Conservation (phyloP, 495 filamentous ascomycete species). For the Hypoxylon lenormandii region DNA sequence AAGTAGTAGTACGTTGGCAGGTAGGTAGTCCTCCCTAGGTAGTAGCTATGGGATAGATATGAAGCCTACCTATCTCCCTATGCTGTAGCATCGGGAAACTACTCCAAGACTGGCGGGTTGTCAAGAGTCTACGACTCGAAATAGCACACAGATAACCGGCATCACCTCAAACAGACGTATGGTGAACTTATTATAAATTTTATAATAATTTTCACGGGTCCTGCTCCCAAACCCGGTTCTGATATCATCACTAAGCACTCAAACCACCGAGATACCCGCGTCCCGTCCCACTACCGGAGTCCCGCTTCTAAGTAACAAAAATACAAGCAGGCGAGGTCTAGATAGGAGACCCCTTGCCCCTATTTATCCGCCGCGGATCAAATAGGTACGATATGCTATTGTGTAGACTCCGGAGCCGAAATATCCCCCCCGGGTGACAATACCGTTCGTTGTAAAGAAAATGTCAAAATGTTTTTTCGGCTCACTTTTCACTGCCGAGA, state of each 20-base stretch:
- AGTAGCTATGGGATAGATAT: too few relatives aligned
- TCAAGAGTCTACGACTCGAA: too few relatives aligned
- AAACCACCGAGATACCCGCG: slow-evolving; percentile 17
- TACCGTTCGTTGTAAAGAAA: slow-evolving; percentile 7
- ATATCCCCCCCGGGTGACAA: slow-evolving; percentile 1
- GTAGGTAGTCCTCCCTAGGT: too few relatives aligned
- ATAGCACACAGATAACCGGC: not conserved
- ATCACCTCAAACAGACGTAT: not conserved
- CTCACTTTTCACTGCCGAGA: slow-evolving; percentile 41
- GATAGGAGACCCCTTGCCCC: slow-evolving; percentile 7
- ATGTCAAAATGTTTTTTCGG: slow-evolving; percentile 26
- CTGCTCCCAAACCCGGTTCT: slow-evolving; percentile 27
- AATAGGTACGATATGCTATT: slow-evolving; percentile 24
- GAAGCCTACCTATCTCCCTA: too few relatives aligned
- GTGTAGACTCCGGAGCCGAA: slow-evolving; percentile 22
- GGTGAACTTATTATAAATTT: slow-evolving; percentile 35
- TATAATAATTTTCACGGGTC: slow-evolving; percentile 39
- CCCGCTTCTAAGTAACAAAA: slow-evolving; percentile 35
- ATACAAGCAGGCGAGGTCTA: slow-evolving; percentile 18
- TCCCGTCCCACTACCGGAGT: slow-evolving; percentile 21
- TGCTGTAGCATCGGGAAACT: too few relatives aligned
- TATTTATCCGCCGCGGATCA: slow-evolving; percentile 5
- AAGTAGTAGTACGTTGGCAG: too few relatives aligned
- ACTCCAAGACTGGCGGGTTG: too few relatives aligned
- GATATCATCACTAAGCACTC: slow-evolving; percentile 34